Conservation (phyloP, 257 asterid species). For the Scutellaria minor region DNA sequence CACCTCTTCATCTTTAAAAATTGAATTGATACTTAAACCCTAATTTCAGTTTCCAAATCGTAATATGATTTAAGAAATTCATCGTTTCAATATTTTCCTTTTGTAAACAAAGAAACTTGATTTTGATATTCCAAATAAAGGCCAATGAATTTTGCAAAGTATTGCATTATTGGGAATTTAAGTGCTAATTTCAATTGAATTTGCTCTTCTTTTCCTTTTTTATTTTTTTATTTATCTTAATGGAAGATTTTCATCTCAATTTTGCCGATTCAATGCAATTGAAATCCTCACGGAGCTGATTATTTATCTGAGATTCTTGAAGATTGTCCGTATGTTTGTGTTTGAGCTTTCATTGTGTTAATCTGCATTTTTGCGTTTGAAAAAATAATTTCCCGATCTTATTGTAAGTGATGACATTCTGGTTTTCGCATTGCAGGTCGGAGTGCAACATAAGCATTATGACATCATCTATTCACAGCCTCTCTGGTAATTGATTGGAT, state of each 20-base stretch:
- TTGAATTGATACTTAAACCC: no score
- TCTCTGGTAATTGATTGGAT: slow-evolving; percentile 56
- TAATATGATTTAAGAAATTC: background rate
- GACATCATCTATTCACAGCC: slow-evolving; percentile 76
- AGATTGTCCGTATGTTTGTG: slow-evolving; percentile 28
- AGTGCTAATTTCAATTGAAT: slow-evolving; percentile 31
- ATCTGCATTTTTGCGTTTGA: background rate
- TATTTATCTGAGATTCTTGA: slow-evolving; percentile 29
- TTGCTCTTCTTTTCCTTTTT: slow-evolving; percentile 3
- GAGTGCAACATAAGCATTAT: slow-evolving; percentile 45
- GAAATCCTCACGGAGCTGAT: slow-evolving; percentile 38
- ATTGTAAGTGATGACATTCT: slow-evolving; percentile 28
- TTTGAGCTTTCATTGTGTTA: slow-evolving; percentile 15
- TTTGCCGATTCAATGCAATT: slow-evolving; percentile 41
- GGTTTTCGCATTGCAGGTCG: slow-evolving; percentile 49
- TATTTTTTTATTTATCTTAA: background rate
- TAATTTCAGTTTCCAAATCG: slow-evolving; percentile 7
- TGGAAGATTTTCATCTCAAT: slow-evolving; percentile 34
- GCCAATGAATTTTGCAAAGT: slow-evolving; percentile 24
- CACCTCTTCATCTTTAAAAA: no score
- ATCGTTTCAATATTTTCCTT: slow-evolving; percentile 18
- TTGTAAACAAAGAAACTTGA: background rate
- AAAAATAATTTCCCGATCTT: background rate
- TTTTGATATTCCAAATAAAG: slow-evolving; percentile 15
- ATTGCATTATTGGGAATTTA: slow-evolving; percentile 29